Conservation (phyloP, 2,329 filamentous ascomycete species). For the Tympanopsis confertula region DNA sequence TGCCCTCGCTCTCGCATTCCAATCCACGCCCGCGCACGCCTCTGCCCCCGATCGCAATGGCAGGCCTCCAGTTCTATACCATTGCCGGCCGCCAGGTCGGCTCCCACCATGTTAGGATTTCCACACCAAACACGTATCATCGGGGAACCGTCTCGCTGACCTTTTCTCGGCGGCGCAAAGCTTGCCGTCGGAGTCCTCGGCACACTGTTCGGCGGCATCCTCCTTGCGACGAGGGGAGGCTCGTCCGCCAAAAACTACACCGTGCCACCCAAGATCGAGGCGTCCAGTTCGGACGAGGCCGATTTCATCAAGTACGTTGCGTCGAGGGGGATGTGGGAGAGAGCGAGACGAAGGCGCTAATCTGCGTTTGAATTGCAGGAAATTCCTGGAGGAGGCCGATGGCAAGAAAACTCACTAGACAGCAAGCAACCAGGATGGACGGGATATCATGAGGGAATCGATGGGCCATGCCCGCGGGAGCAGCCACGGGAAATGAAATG, state of each 20-base stretch:
- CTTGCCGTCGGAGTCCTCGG: slow-evolving; percentile 45
- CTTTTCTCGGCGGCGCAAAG: too few species aligned
- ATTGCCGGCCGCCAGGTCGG: slow-evolving; percentile 37
- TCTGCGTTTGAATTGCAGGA: too few species aligned
- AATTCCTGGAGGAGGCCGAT: background rate
- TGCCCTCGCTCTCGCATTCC: too few species aligned
- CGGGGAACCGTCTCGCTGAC: too few species aligned
- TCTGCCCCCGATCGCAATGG: too few species aligned
- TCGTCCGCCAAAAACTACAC: slow-evolving; percentile 26
- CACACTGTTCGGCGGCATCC: slow-evolving; percentile 35
- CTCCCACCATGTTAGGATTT: slow-evolving; percentile 45
- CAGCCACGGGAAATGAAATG: too few species aligned
- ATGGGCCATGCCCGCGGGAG: slow-evolving; percentile 3
- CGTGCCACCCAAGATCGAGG: slow-evolving; percentile 48
- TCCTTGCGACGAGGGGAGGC: slow-evolving; percentile 29
- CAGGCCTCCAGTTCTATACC: slow-evolving; percentile 37
- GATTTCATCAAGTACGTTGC: slow-evolving; percentile 51
- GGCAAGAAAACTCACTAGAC: slow-evolving; percentile 20
- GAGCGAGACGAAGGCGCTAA: too few species aligned
- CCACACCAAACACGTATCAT: too few species aligned
- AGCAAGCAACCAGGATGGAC: slow-evolving; percentile 24
- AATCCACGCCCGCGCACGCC: too few species aligned
- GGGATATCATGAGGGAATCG: slow-evolving; percentile 1
- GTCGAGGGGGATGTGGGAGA: too few species aligned
- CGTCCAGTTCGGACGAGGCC: slow-evolving; percentile 48